Base-by-base conservation (phyloP, 139 green algal genomes). In the Micractinium sp. region DNA sequence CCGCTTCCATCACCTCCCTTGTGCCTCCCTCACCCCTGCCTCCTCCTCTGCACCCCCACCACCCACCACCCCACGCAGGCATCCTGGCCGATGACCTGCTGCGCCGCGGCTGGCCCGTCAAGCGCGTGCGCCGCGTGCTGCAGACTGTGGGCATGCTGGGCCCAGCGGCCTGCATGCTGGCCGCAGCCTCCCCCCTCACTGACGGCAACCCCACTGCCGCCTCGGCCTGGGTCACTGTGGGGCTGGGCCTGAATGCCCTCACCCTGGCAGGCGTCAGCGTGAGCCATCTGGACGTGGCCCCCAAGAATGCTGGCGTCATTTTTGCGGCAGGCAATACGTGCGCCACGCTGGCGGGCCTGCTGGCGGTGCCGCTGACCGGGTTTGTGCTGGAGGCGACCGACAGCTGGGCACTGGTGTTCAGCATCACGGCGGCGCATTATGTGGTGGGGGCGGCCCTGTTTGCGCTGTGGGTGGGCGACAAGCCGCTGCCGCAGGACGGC, bases 291-390 rank as follows among this genome's bases (percentile, higher is more conserved):
- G 96, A 98, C 89, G 92, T 98, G 27, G 95, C 95, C 1, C 95
- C 95, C 15, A 89, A 91, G 22, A 91, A 98, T 86, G 95, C 96
- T 16, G 94, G 92, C 53, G 76, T 95, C 27, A 91, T 98, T 7
- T 98, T 97, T 91, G 96, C 92, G 0, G 92, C 93, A 23, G 95
- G 95, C 31, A 97, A 97, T 91, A 97, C 94, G 0, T 91, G 91
- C 15, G 95, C 94, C 33, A 98, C 95, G n/a, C 61, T 95, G 27
- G 95, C 94, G 5, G 95, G 95, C 14, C 84, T 98, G 25, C 79
- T 98, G 22, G 92, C 87, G 67, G 95, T 97, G 41, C 95, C 95
- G 14, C 66, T 95, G 31, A 95, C 92, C 0, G 95, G 95, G 22
- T 92, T 89, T 82, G 31, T 97, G 60, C 92, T 94, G 85, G 90